Evolutionary conservation across 192 early-diverging fungal species (phyloP).

Genomic region (Helicostylum pulchrum): DNA sequence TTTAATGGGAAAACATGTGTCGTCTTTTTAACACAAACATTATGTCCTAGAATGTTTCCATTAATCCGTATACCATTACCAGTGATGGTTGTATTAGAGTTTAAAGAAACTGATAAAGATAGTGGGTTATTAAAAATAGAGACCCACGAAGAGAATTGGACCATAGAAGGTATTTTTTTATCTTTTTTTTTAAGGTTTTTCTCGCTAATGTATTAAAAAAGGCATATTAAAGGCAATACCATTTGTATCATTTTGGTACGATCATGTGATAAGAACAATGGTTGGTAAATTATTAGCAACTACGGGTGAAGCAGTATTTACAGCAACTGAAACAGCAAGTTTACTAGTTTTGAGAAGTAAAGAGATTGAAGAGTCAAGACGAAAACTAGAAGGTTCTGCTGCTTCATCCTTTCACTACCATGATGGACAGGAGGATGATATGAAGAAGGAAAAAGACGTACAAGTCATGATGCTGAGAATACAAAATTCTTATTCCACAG

Average conservation of each 20-base stretch:
- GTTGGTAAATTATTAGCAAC: constrained; percentile 41
- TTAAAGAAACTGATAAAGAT: constrained; percentile 36
- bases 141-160: constrained; percentile 55
- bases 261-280: constrained; percentile 43
- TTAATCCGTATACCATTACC: constrained; percentile 44
- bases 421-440: too few species aligned
- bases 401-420: too few species aligned
- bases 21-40: constrained; percentile 44
- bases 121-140: constrained; percentile 41
- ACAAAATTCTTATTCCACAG: background rate
- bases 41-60: constrained; percentile 50
- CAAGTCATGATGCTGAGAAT: too few species aligned
- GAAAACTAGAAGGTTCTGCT: background rate
- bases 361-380: constrained; percentile 15
- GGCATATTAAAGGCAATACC: constrained; percentile 50
- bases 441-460: too few species aligned
- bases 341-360: constrained; percentile 2
- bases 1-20: constrained; percentile 32
- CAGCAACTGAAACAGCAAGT: constrained; percentile 24
- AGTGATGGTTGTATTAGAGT: constrained; percentile 44
- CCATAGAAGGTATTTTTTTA: constrained; percentile 50
- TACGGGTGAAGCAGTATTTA: constrained; percentile 44
- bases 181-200: constrained; percentile 8
- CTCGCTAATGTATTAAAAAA: constrained; percentile 8
- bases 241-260: constrained; percentile 54